A percentile compares a stretch with the other conserved stretches of the same genome.
These are phyloP conservation scores for Colletotrichum salicis DNA, from an alignment of 2,329 filamentous ascomycete species.

Conservation along the genomic window DNA sequence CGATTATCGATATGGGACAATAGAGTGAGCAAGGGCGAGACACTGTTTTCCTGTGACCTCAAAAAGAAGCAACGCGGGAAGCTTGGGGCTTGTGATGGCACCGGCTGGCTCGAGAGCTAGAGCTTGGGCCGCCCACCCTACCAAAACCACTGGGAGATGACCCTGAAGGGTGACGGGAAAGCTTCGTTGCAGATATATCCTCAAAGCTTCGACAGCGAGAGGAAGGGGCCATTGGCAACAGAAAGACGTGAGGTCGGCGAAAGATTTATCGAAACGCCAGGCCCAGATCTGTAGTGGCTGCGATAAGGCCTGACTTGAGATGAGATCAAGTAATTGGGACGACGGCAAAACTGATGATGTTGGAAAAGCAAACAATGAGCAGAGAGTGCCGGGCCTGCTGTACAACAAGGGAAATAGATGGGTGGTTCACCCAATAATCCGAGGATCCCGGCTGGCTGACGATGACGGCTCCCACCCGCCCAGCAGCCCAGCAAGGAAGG, in stretches of 20 bases:
- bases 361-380: conserved; percentile 19
- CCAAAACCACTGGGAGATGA: neutral
- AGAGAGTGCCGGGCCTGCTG: neutral
- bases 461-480: neutral
- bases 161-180: neutral
- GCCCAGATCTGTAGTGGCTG: neutral
- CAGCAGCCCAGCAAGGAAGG: neutral
- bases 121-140: conserved; percentile 20
- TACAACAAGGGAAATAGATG: neutral
- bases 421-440: conserved; percentile 13
- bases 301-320: neutral
- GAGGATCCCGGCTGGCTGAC: conserved; percentile 1
- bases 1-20: conserved; percentile 12
- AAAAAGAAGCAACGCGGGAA: conserved; percentile 15
- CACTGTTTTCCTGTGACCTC: conserved; percentile 4
- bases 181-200: neutral
- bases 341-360: conserved; percentile 18
- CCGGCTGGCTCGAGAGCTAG: conserved; percentile 6
- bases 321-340: conserved; percentile 13
- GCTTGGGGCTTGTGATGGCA: conserved; percentile 23
- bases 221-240: neutral
- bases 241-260: neutral
- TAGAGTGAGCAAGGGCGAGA: neutral
- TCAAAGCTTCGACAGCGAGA: conserved; percentile 5
- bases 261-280: neutral